phyloP scores from a whole-genome alignment of 2,329 filamentous ascomycete genomes.

The Phoma sp. region DNA sequence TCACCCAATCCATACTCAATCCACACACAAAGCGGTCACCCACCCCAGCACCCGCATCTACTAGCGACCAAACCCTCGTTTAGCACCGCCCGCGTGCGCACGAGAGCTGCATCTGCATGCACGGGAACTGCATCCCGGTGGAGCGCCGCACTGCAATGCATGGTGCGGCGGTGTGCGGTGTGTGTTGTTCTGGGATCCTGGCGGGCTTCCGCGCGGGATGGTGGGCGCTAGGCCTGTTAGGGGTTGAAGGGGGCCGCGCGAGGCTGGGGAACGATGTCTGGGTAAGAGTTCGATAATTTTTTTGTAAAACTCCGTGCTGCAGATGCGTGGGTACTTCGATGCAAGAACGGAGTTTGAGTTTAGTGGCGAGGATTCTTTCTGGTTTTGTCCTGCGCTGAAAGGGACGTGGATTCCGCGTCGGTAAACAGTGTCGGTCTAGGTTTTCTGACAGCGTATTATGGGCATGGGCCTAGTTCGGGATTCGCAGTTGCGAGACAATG shows the following conservation, averaged over 20 bases:
- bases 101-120: not conserved
- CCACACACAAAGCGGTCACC: conserved; percentile 16
- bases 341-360: conserved; percentile 10
- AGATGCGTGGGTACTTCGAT: not conserved
- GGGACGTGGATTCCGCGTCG: not conserved
- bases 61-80: not conserved
- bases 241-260: not conserved
- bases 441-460: too few species aligned
- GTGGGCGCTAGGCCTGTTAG: not conserved
- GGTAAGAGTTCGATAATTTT: not conserved
- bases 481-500: too few species aligned
- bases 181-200: conserved; percentile 16
- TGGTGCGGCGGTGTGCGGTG: conserved; percentile 13
- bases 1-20: not conserved
- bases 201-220: conserved; percentile 3
- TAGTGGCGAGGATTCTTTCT: not conserved
- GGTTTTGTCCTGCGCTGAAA: not conserved
- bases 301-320: not conserved
- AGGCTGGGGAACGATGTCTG: conserved; percentile 10
- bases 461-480: too few species aligned
- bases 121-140: conserved; percentile 1
- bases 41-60: conserved; percentile 6
- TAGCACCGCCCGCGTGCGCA: conserved; percentile 1
- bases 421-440: not conserved
- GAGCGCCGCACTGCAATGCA: not conserved